Conservation (phyloP, 352 stramenopile species). For the Phytophthora podocarpi region DNA sequence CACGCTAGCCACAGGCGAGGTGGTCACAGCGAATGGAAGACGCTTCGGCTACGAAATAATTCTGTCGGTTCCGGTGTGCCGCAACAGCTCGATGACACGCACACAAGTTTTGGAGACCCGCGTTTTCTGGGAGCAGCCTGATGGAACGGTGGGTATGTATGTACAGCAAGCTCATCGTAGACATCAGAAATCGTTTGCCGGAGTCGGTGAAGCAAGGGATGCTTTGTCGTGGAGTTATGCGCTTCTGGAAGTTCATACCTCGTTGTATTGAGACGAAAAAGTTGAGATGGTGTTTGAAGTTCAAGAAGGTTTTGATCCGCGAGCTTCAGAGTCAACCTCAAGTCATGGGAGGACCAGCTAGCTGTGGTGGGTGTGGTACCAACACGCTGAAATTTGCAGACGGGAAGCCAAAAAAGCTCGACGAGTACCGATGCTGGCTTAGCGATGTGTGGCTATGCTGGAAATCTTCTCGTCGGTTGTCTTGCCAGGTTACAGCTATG, state of each 20-base stretch:
- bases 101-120: conserved; percentile 26
- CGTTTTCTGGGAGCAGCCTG: conserved; percentile 35
- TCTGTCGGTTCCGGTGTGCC: conserved; percentile 21
- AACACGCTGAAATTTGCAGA: conserved; percentile 1
- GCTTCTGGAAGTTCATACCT: conserved; percentile 41
- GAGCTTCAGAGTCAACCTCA: conserved; percentile 12
- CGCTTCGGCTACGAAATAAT: conserved; percentile 34
- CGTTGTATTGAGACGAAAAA: conserved; percentile 36
- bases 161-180: conserved; percentile 34
- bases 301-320: conserved; percentile 12
- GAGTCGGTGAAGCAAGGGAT: conserved; percentile 30
- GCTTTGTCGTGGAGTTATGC: conserved; percentile 25
- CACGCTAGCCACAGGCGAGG: conserved; percentile 22
- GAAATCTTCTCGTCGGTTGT: conserved; percentile 22
- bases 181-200: conserved; percentile 17
- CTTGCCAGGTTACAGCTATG: conserved; percentile 22
- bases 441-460: conserved; percentile 31
- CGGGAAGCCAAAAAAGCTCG: conserved; percentile 1
- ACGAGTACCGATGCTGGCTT: conserved; percentile 15
- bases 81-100: conserved; percentile 5
- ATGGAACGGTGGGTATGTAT: conserved; percentile 31
- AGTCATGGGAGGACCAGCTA: conserved; percentile 12
- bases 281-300: conserved; percentile 29
- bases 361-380: conserved; percentile 20
- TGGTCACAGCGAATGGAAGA: conserved; percentile 20